phyloP scores from a whole-genome alignment of 768 basidiomycete genomes.

The Rhizopogon vulgaris region DNA sequence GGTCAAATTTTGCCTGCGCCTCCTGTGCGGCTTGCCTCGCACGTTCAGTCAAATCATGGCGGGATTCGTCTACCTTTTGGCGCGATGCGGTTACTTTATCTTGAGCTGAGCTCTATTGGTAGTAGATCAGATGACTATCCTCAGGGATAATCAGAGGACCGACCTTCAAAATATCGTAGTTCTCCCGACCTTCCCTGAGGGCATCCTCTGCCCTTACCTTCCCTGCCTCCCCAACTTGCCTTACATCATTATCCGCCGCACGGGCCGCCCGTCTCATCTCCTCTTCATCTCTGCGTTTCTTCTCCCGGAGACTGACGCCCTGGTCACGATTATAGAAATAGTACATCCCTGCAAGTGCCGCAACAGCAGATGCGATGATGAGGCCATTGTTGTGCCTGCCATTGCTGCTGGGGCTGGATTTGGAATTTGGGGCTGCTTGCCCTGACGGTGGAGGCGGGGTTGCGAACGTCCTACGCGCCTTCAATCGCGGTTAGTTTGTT shows the following conservation, averaged over 20 bases:
- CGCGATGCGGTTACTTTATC: constrained; percentile 9
- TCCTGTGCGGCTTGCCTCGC: constrained; percentile 20
- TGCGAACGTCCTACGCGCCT: constrained; percentile 11
- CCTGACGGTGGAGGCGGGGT: constrained; percentile 10
- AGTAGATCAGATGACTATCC: background rate
- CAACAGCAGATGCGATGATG: constrained; percentile 25
- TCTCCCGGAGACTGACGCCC: constrained; percentile 15
- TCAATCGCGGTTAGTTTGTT: background rate
- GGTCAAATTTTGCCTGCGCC: constrained; percentile 17
- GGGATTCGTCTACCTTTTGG: constrained; percentile 15
- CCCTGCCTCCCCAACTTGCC: constrained; percentile 22
- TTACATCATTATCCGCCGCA: constrained; percentile 11
- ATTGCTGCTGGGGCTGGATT: constrained; percentile 4
- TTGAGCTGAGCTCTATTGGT: constrained; percentile 15
- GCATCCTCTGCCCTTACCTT: constrained; percentile 23
- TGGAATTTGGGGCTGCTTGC: constrained; percentile 1
- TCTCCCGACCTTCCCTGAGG: constrained; percentile 23
- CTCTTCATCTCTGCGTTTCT: constrained; percentile 26
- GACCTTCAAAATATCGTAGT: constrained; percentile 32
- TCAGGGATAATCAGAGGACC: background rate
- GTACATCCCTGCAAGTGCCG: constrained; percentile 30
- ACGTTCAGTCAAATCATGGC: constrained; percentile 19
- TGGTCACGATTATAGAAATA: constrained; percentile 29
- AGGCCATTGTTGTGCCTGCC: constrained; percentile 19
- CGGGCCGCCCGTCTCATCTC: constrained; percentile 23